A percentile compares a stretch with the other conserved stretches of the same genome.
These are phyloP conservation scores for Sarocladium kiliense DNA, from an alignment of 2,329 filamentous ascomycete genomes.

Conservation along the genomic window DNA sequence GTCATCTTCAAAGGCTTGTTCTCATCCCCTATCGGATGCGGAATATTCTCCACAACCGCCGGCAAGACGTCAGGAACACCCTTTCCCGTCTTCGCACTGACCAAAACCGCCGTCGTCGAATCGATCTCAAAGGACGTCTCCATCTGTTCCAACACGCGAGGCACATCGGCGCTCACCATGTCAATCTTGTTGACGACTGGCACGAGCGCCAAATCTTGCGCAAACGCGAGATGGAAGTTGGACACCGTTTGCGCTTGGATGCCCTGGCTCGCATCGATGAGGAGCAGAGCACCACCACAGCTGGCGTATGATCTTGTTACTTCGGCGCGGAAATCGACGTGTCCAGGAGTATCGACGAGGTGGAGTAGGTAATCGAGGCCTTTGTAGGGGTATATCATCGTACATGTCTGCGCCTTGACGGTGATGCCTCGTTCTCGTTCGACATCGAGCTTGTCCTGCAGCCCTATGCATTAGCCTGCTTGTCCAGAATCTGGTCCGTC, in stretches of 20 bases:
- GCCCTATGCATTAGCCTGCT: neutral
- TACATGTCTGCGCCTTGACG: conserved; percentile 97
- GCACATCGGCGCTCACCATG: conserved; percentile 81
- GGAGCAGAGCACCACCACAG: conserved; percentile 84
- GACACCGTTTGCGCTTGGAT: conserved; percentile 97
- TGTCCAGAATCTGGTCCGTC: neutral
- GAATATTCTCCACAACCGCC: conserved; percentile 78
- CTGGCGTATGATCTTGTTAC: conserved; percentile 94
- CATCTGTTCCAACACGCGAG: conserved; percentile 81
- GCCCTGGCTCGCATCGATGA: conserved; percentile 94
- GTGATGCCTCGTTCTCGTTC: conserved; percentile 95
- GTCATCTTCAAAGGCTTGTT: conserved; percentile 73
- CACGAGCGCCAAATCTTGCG: conserved; percentile 79
- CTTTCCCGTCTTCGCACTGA: conserved; percentile 90
- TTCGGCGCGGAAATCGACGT: conserved; percentile 96
- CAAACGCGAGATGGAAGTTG: conserved; percentile 96
- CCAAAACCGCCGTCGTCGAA: conserved; percentile 60
- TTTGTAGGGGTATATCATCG: conserved; percentile 87
- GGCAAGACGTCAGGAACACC: conserved; percentile 83
- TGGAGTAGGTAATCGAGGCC: conserved; percentile 90
- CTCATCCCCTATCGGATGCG: conserved; percentile 69
- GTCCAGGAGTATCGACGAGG: conserved; percentile 92
- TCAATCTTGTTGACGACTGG: conserved; percentile 98
- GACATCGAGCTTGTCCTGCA: conserved; percentile 84
- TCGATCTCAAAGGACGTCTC: conserved; percentile 83